Conservation (phyloP, 345 rosid genomes). For the Eucalyptus melliodora region DNA sequence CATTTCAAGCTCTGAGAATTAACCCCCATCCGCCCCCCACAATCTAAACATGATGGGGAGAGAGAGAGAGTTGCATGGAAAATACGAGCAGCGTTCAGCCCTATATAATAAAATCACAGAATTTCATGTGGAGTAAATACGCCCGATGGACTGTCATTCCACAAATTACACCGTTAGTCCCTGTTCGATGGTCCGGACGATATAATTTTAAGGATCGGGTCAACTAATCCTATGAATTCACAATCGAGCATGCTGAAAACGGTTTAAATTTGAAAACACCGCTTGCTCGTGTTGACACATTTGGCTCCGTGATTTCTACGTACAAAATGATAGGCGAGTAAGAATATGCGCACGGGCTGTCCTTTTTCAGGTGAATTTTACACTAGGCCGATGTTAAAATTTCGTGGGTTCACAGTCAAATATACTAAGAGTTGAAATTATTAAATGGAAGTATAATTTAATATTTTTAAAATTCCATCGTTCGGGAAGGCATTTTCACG, state of each 20-base stretch:
- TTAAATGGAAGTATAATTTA: too few relatives aligned
- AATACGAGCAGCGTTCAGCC: not conserved
- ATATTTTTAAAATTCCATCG: not conserved
- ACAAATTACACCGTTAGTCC: fast-evolving
- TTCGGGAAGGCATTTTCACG: not conserved
- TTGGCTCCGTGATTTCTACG: not conserved
- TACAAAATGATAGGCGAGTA: not conserved
- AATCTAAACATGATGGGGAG: not conserved
- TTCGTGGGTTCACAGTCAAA: not conserved
- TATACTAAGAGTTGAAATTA: too few relatives aligned
- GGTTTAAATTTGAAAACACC: not conserved
- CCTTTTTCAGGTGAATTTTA: not conserved
- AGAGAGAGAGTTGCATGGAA: not conserved
- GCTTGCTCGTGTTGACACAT: not conserved
- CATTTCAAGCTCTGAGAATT: not conserved
- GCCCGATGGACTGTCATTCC: not conserved
- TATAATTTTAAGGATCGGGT: not conserved
- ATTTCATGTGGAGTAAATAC: fast-evolving
- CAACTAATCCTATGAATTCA: not conserved
- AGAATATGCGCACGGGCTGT: not conserved
- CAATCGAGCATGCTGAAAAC: not conserved
- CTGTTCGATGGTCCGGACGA: fast-evolving
- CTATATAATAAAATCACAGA: fast-evolving
- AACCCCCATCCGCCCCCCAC: not conserved
- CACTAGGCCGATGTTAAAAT: not conserved